These are phyloP conservation scores for Calonectria honghensis DNA, from an alignment of 2,329 filamentous ascomycete genomes.

Conservation along the genomic window DNA sequence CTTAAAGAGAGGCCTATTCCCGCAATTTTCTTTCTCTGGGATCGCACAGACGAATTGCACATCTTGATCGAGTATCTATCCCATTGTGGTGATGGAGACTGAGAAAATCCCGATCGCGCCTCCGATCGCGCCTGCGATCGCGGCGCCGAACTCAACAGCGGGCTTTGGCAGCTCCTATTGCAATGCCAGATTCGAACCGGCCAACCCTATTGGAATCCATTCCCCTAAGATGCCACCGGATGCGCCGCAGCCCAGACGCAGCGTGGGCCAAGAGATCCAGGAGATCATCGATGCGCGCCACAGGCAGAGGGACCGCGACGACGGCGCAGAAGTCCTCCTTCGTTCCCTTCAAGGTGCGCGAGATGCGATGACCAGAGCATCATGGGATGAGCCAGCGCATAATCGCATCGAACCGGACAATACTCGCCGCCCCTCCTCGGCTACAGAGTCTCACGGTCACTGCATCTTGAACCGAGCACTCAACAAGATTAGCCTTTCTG, in stretches of 20 bases:
- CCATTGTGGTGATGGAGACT: neutral
- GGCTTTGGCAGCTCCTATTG: neutral
- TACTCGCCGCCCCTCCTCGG: neutral
- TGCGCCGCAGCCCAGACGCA: neutral
- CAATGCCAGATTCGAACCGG: neutral
- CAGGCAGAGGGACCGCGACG: neutral
- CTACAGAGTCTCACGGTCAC: neutral
- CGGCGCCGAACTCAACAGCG: too few species aligned
- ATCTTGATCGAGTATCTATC: neutral
- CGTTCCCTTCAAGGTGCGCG: neutral
- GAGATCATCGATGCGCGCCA: constrained; percentile 1
- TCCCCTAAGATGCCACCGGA: neutral
- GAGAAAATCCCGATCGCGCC: neutral
- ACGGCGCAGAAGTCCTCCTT: neutral
- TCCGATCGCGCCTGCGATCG: neutral
- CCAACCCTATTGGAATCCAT: neutral
- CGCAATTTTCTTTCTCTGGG: neutral
- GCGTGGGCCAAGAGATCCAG: neutral
- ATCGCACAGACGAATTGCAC: neutral
- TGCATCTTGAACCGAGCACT: neutral
- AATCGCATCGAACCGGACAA: too few species aligned
- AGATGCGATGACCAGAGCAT: neutral
- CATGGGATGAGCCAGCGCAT: neutral
- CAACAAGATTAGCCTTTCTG: neutral
- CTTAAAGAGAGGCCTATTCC: neutral